These are phyloP conservation scores for Alternaria sp. DNA, from an alignment of 2,329 filamentous ascomycete genomes.

Conservation along the genomic window DNA sequence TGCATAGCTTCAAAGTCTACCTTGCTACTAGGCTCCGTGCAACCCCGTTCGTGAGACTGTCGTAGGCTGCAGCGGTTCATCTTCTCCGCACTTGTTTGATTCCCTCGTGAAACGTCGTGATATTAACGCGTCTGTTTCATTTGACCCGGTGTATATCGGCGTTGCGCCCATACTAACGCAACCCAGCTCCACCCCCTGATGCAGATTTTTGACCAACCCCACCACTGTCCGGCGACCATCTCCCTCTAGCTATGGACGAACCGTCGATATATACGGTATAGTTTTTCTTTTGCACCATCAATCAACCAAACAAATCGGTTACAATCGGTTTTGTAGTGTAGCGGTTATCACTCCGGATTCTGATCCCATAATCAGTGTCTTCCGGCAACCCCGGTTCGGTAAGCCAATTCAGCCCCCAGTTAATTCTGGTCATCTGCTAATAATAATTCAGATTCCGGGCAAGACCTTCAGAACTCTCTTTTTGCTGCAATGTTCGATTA, in stretches of 20 bases:
- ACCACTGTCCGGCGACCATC: neutral
- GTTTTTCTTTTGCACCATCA: neutral
- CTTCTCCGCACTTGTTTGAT: no score
- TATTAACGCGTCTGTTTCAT: no score
- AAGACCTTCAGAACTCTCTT: slow-evolving; percentile 6
- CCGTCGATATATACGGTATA: fast-evolving
- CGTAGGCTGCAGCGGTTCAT: no score
- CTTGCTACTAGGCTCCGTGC: no score
- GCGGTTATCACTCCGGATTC: slow-evolving; percentile 23
- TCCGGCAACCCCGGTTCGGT: slow-evolving; percentile 19
- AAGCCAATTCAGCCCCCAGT: no score
- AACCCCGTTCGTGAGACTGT: no score
- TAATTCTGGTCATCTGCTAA: no score
- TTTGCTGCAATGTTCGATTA: neutral
- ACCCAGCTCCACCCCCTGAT: neutral
- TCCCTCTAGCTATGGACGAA: fast-evolving
- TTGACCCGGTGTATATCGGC: neutral
- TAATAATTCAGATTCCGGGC: slow-evolving; percentile 9
- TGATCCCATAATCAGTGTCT: slow-evolving; percentile 5
- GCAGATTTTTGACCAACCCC: neutral
- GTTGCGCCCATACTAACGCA: neutral
- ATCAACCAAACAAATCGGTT: slow-evolving; percentile 12
- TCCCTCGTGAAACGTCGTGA: no score
- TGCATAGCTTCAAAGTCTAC: no score
- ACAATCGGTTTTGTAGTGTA: slow-evolving; percentile 20